phyloP scores from a whole-genome alignment of 106 monocot genomes.

The Vanilla planifolia region DNA sequence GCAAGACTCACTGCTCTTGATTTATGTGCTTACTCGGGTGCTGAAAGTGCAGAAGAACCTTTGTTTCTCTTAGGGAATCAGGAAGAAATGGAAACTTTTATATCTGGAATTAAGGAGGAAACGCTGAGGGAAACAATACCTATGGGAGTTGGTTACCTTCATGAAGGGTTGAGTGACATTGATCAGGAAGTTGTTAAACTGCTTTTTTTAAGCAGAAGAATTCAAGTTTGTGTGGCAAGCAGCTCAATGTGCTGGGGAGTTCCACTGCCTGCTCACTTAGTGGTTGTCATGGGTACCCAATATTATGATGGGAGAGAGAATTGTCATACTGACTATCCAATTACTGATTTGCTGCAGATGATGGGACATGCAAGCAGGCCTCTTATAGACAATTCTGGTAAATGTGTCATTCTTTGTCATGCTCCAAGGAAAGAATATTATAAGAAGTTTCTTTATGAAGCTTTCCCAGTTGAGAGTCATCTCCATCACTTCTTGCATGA shows the following conservation, averaged over 20 bases:
- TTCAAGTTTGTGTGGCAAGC: slow-evolving; percentile 89
- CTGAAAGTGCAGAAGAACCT: slow-evolving; percentile 54
- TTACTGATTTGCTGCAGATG: slow-evolving; percentile 97
- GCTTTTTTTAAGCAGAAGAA: slow-evolving; percentile 73
- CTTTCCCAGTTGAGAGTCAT: slow-evolving; percentile 98
- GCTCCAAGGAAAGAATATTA: slow-evolving; percentile 95
- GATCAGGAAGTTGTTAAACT: slow-evolving; percentile 80
- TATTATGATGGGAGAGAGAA: slow-evolving; percentile 86
- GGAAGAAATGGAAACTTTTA: slow-evolving; percentile 60
- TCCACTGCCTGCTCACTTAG: slow-evolving; percentile 74
- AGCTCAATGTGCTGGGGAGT: slow-evolving; percentile 93
- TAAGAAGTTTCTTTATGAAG: slow-evolving; percentile 95
- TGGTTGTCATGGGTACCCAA: slow-evolving; percentile 97
- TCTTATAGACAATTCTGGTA: slow-evolving; percentile 81
- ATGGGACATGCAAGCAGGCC: slow-evolving; percentile 99
- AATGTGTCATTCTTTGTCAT: slow-evolving; percentile 95
- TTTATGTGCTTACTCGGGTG: slow-evolving; percentile 66
- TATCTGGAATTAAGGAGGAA: slow-evolving; percentile 59
- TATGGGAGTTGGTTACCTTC: slow-evolving; percentile 85
- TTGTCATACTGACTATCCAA: slow-evolving; percentile 90
- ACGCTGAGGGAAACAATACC: slow-evolving; percentile 54
- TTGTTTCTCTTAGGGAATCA: slow-evolving; percentile 50
- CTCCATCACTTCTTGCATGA: slow-evolving; percentile 90
- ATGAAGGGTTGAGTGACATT: slow-evolving; percentile 73
- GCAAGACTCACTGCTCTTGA: slow-evolving; percentile 81